Conservation (phyloP, 2,329 filamentous ascomycete species). For the Penicillium sp. region DNA sequence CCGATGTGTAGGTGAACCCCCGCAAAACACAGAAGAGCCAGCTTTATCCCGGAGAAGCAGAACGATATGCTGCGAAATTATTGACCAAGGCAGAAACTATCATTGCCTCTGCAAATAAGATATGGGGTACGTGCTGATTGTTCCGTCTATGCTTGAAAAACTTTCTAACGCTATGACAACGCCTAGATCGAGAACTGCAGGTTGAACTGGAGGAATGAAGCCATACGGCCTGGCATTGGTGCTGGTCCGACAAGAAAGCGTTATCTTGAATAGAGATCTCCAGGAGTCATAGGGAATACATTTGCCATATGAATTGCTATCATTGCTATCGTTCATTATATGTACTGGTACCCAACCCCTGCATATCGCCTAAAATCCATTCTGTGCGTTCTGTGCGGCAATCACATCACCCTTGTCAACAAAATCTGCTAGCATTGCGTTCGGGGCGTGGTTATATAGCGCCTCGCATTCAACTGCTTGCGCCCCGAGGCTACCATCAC, state of each 20-base stretch:
- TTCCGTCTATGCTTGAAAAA: background rate
- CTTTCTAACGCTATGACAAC: background rate
- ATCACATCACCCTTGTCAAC: constrained; percentile 47
- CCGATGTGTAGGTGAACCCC: constrained; percentile 57
- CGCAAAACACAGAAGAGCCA: constrained; percentile 55
- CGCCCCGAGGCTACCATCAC: constrained; percentile 45
- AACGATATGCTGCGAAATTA: constrained; percentile 63
- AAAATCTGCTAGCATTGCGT: constrained; percentile 47
- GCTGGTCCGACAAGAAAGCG: background rate
- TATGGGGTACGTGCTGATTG: constrained; percentile 54
- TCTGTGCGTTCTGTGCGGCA: constrained; percentile 39
- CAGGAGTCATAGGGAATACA: background rate
- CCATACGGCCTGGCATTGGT: background rate
- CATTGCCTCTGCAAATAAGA: constrained; percentile 63
- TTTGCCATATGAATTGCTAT: background rate
- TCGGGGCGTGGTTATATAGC: constrained; percentile 41
- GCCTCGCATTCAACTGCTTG: constrained; percentile 41
- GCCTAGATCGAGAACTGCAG: constrained; percentile 37
- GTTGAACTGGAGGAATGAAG: constrained; percentile 35
- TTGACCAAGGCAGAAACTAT: constrained; percentile 67
- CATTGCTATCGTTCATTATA: background rate
- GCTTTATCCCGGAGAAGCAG: constrained; percentile 55
- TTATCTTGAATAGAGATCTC: constrained; percentile 47
- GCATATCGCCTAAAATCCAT: constrained; percentile 29
- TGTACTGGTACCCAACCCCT: background rate